Conservation (phyloP, 2,329 filamentous ascomycete genomes). For the Mycocentrospora acerina region DNA sequence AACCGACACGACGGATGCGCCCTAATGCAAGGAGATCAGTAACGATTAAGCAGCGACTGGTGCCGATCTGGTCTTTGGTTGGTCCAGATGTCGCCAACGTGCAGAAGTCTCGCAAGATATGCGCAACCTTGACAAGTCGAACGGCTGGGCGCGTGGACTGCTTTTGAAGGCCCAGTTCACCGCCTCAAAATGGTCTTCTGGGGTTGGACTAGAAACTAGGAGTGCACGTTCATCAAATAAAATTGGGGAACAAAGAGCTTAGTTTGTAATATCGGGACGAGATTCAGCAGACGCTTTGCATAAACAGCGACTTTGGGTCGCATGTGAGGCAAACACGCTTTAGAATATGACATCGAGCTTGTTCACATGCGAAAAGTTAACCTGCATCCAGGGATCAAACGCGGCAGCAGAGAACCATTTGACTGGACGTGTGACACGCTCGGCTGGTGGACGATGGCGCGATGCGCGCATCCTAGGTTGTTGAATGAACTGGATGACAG, state of each 20-base stretch:
- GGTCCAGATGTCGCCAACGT: constrained; percentile 21
- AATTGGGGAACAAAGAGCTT: constrained; percentile 21
- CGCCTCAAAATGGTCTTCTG: constrained; percentile 25
- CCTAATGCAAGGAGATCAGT: constrained; percentile 13
- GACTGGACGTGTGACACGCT: constrained; percentile 27
- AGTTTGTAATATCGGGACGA: constrained; percentile 10
- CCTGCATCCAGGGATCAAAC: constrained; percentile 7
- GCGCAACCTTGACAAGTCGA: constrained; percentile 19
- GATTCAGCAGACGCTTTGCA: constrained; percentile 23
- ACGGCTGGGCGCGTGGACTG: constrained; percentile 21
- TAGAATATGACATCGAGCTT: constrained; percentile 21
- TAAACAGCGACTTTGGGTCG: constrained; percentile 16
- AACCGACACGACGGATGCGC: constrained; percentile 12
- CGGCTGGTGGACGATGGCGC: constrained; percentile 12
- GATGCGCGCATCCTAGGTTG: constrained; percentile 13
- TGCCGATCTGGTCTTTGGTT: constrained; percentile 24
- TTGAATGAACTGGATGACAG: constrained; percentile 19
- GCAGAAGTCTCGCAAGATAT: constrained; percentile 17
- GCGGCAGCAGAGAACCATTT: constrained; percentile 20
- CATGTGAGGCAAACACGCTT: constrained; percentile 13
- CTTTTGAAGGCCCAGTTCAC: constrained; percentile 28
- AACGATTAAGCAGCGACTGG: constrained; percentile 16
- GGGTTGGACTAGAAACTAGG: constrained; percentile 17
- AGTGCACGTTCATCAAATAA: constrained; percentile 10
- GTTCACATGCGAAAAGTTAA: constrained; percentile 32